Conservation (phyloP, 2,329 filamentous ascomycete species). For the Clonostachys solani region DNA sequence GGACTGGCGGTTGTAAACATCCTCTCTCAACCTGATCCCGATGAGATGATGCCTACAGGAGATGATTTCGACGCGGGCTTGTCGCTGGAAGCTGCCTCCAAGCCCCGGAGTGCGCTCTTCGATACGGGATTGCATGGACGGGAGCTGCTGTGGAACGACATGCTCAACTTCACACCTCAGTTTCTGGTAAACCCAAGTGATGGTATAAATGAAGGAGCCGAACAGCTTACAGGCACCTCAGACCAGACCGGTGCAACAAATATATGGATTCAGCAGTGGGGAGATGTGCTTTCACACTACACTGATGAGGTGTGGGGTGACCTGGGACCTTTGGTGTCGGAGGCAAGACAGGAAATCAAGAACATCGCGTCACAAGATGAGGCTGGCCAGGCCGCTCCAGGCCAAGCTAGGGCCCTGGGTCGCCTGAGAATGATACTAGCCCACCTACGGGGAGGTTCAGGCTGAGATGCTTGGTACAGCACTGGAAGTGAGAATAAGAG, state of each 20-base stretch:
- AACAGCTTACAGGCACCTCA: slow-evolving; percentile 29
- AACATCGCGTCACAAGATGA: slow-evolving; percentile 20
- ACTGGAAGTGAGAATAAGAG: slow-evolving; percentile 4
- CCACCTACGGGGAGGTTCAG: slow-evolving; percentile 22
- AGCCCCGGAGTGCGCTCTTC: slow-evolving; percentile 32
- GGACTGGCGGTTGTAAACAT: slow-evolving; percentile 32
- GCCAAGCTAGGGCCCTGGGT: slow-evolving; percentile 18
- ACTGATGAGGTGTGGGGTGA: slow-evolving; percentile 68
- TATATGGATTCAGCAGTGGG: slow-evolving; percentile 52
- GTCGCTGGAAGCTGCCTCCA: slow-evolving; percentile 18
- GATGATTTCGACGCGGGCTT: slow-evolving; percentile 14
- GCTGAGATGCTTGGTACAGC: not conserved
- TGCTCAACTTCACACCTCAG: slow-evolving; percentile 46
- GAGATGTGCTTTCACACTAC: slow-evolving; percentile 50
- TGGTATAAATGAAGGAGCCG: slow-evolving; percentile 7
- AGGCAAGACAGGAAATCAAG: slow-evolving; percentile 53
- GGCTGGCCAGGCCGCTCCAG: slow-evolving; percentile 4
- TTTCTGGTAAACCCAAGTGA: slow-evolving; percentile 22
- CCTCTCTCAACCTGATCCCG: slow-evolving; percentile 18
- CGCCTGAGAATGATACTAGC: slow-evolving; percentile 29
- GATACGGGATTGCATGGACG: slow-evolving; percentile 6
- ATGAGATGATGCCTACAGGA: slow-evolving; percentile 7
- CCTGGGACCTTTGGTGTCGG: slow-evolving; percentile 47
- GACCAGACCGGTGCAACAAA: slow-evolving; percentile 31
- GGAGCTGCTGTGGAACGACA: slow-evolving; percentile 30